These are phyloP conservation scores for Colletotrichum orchidophilum DNA, from an alignment of 2,329 filamentous ascomycete genomes.

Conservation along the genomic window DNA sequence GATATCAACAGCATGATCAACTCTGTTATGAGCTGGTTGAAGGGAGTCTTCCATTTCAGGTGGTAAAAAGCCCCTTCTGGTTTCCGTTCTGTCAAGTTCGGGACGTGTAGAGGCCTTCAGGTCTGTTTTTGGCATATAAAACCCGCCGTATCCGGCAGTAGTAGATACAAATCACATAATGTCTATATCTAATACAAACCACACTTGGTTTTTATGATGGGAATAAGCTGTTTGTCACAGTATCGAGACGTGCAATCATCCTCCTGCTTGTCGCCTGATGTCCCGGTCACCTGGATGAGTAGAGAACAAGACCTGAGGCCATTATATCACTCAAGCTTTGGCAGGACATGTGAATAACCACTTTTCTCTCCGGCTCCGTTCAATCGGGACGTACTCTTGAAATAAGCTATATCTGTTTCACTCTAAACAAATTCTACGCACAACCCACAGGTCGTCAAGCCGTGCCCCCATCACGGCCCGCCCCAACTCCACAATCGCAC, in stretches of 20 bases:
- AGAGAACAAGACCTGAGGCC: too few species aligned
- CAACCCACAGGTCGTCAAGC: not conserved
- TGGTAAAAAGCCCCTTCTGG: not conserved
- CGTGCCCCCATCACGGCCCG: not conserved
- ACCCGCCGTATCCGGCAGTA: not conserved
- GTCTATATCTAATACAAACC: not conserved
- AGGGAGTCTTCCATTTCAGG: conserved; percentile 13
- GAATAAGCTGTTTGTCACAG: not conserved
- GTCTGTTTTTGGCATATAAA: not conserved
- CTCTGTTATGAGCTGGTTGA: conserved; percentile 18
- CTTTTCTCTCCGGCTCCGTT: too few species aligned
- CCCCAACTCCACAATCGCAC: not conserved
- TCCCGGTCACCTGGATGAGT: too few species aligned
- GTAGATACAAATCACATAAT: conserved; percentile 25
- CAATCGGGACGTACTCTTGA: too few species aligned
- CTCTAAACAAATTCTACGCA: too few species aligned
- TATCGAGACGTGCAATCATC: not conserved
- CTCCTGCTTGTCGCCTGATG: not conserved
- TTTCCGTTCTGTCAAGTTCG: not conserved
- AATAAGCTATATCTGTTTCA: not conserved
- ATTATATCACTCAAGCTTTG: too few species aligned
- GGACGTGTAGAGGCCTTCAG: conserved; percentile 10
- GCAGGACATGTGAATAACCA: too few species aligned
- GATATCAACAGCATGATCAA: conserved; percentile 14
- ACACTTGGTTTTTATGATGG: not conserved